phyloP scores from a whole-genome alignment of 371 early-diverging fungal species.

The Circinella minor region DNA sequence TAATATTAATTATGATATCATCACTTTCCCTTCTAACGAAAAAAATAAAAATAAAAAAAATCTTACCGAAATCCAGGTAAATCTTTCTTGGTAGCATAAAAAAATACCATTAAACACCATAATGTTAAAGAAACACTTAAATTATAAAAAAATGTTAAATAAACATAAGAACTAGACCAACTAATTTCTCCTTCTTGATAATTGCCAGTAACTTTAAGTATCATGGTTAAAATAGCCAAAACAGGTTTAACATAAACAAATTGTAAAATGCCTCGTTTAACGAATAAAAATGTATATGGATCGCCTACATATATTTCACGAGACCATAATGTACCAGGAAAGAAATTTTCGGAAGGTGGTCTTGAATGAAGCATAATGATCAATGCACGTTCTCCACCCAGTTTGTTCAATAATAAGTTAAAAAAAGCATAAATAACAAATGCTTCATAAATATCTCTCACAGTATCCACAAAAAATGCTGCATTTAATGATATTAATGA shows the following conservation, averaged over 20 bases:
- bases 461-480: constrained; percentile 89
- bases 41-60: not conserved
- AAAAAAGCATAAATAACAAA: constrained; percentile 97
- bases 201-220: constrained; percentile 71
- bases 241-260: constrained; percentile 92
- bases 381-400: constrained; percentile 92
- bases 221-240: constrained; percentile 79
- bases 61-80: constrained; percentile 76
- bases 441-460: constrained; percentile 96
- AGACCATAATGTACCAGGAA: constrained; percentile 80
- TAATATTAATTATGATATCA: not conserved
- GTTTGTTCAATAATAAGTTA: constrained; percentile 83
- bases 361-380: constrained; percentile 79
- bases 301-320: constrained; percentile 89
- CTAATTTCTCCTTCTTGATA: constrained; percentile 87
- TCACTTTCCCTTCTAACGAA: too few species aligned
- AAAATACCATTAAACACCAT: constrained; percentile 90
- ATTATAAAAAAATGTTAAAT: constrained; percentile 86
- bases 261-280: constrained; percentile 93
- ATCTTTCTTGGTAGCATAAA: constrained; percentile 83
- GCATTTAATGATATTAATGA: constrained; percentile 75
- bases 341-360: constrained; percentile 80
- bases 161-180: constrained; percentile 76
- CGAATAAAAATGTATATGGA: constrained; percentile 85
- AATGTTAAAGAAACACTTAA: constrained; percentile 82